Conservation (phyloP, 2,329 filamentous ascomycete species). For the Diaporthe ampelina region DNA sequence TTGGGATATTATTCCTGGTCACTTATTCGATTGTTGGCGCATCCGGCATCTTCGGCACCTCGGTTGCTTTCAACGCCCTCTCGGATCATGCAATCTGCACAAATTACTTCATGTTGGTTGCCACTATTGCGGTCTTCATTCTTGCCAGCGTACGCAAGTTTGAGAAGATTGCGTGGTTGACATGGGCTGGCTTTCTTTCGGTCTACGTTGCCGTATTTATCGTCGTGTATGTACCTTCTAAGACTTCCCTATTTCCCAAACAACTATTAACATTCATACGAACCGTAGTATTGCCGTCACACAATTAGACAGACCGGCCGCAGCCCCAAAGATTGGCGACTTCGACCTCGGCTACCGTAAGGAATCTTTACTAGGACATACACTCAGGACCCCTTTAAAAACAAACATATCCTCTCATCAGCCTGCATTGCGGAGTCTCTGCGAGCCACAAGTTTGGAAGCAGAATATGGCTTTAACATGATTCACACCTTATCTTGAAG, state of each 20-base stretch:
- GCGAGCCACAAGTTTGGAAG: too few species aligned
- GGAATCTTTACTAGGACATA: too few species aligned
- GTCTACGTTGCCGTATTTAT: slow-evolving; percentile 45
- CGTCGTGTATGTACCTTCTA: slow-evolving; percentile 46
- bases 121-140: slow-evolving; percentile 31
- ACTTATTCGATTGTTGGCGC: slow-evolving; percentile 38
- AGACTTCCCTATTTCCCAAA: not conserved
- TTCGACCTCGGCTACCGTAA: slow-evolving; percentile 42
- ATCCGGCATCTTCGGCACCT: slow-evolving; percentile 37
- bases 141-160: slow-evolving; percentile 38
- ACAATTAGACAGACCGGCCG: slow-evolving; percentile 43
- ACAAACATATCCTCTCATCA: too few species aligned
- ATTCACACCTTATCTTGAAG: too few species aligned
- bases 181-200: slow-evolving; percentile 41
- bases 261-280: not conserved
- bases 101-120: slow-evolving; percentile 38
- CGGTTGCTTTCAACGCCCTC: slow-evolving; percentile 39
- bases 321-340: slow-evolving; percentile 44
- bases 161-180: slow-evolving; percentile 42
- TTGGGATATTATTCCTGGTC: slow-evolving; percentile 37
- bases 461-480: too few species aligned
- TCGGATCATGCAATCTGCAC: slow-evolving; percentile 40
- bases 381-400: too few species aligned
- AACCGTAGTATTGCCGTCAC: slow-evolving; percentile 46
- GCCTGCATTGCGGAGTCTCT: too few species aligned